Conservation (phyloP, 345 rosid species). For the Hibiscus trionum region DNA sequence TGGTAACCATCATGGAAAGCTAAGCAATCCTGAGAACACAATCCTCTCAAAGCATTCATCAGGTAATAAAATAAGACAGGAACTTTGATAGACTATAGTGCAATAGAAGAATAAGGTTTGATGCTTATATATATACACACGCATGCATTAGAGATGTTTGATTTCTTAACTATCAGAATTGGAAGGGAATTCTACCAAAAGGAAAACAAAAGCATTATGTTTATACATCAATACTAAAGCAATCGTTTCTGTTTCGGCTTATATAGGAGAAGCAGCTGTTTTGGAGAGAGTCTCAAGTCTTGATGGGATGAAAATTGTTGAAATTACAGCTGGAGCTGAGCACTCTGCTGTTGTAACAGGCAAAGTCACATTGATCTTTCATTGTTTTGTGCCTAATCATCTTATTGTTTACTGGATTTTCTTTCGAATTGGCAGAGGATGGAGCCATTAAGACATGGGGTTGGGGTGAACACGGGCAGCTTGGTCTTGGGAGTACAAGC, state of each 20-base stretch:
- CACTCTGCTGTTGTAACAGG: no score
- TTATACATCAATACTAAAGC: no score
- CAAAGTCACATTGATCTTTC: no score
- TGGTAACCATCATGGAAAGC: conserved; percentile 41
- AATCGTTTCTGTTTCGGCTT: conserved; percentile 6
- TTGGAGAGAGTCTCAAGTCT: conserved; percentile 41
- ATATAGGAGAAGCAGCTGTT: conserved; percentile 17
- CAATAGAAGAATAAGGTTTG: neutral
- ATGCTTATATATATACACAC: neutral
- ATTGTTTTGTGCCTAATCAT: no score
- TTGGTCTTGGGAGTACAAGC: conserved; percentile 57
- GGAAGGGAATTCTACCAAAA: no score
- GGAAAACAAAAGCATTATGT: no score
- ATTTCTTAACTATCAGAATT: no score
- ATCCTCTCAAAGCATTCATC: conserved; percentile 23
- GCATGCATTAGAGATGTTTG: no score
- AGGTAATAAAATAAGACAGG: conserved; percentile 22
- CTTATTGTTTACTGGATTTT: neutral
- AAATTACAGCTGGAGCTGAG: conserved; percentile 66
- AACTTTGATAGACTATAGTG: neutral
- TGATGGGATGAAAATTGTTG: conserved; percentile 37
- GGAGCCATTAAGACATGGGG: conserved; percentile 76
- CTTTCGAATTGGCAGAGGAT: conserved; percentile 33
- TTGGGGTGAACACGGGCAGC: conserved; percentile 98
- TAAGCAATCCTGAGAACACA: conserved; percentile 36